These are phyloP conservation scores for Fomitiporia mediterranea DNA, from an alignment of 1,284 basidiomycete species.

Conservation along the genomic window DNA sequence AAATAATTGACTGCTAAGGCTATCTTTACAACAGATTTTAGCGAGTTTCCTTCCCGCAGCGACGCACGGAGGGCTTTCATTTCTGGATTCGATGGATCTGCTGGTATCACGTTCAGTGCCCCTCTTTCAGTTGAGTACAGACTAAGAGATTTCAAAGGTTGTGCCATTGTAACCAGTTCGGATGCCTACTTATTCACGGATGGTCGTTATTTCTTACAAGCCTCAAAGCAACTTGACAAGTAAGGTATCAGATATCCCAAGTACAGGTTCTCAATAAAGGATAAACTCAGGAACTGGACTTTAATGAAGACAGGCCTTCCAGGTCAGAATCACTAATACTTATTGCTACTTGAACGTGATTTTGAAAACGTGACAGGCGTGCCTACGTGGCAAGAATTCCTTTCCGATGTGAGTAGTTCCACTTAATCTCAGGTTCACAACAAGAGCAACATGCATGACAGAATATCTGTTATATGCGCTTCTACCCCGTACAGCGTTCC, in stretches of 20 bases:
- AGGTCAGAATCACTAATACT: slow-evolving; percentile 36
- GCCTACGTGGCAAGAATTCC: slow-evolving; percentile 86
- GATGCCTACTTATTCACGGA: slow-evolving; percentile 86
- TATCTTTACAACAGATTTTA: slow-evolving; percentile 56
- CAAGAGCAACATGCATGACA: too few relatives aligned
- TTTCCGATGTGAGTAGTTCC: slow-evolving; percentile 58
- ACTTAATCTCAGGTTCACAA: background rate
- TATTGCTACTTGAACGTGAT: slow-evolving; percentile 7
- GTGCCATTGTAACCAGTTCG: slow-evolving; percentile 72
- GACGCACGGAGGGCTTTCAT: slow-evolving; percentile 86
- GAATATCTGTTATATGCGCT: too few relatives aligned
- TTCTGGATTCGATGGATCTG: slow-evolving; percentile 91
- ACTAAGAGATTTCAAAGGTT: slow-evolving; percentile 44
- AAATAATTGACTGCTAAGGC: background rate
- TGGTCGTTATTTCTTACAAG: slow-evolving; percentile 93
- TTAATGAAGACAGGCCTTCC: slow-evolving; percentile 88
- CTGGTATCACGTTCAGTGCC: slow-evolving; percentile 45
- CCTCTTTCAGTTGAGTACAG: slow-evolving; percentile 18
- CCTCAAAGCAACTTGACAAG: slow-evolving; percentile 82
- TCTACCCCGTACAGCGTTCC: too few relatives aligned
- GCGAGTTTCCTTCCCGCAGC: slow-evolving; percentile 84
- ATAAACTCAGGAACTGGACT: slow-evolving; percentile 79
- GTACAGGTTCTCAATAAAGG: too few relatives aligned
- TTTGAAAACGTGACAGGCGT: slow-evolving; percentile 50
- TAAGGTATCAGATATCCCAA: too few relatives aligned